Conservation (phyloP, 768 basidiomycete species). For the Tricholomella constricta region DNA sequence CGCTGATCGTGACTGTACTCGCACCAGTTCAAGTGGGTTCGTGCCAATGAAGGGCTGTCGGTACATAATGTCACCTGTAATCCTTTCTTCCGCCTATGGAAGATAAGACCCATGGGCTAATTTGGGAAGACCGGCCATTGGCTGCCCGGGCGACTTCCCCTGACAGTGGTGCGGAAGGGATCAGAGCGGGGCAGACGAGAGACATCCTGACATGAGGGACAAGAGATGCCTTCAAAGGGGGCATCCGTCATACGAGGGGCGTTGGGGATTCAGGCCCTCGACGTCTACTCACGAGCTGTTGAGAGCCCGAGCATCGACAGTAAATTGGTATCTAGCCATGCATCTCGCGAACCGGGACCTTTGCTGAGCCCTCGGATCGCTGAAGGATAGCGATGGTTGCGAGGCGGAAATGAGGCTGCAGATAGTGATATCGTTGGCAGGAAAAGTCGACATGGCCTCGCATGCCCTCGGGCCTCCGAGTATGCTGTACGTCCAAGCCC, state of each 20-base stretch:
- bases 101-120: neutral
- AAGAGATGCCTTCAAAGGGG: neutral
- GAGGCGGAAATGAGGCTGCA: neutral
- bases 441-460: neutral
- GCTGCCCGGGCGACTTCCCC: neutral
- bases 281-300: slow-evolving; percentile 5
- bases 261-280: neutral
- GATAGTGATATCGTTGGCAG: neutral
- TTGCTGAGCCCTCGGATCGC: neutral
- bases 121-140: neutral
- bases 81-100: no score
- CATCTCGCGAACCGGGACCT: neutral
- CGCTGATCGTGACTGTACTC: neutral
- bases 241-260: neutral
- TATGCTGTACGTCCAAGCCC: neutral
- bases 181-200: neutral
- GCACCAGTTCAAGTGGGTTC: no score
- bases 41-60: no score
- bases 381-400: neutral
- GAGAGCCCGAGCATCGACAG: neutral
- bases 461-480: no score
- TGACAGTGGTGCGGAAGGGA: neutral
- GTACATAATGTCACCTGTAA: no score
- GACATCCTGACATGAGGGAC: neutral
- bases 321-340: neutral